Conservation (phyloP, 352 stramenopile species). For the Phytophthora uliginosa region DNA sequence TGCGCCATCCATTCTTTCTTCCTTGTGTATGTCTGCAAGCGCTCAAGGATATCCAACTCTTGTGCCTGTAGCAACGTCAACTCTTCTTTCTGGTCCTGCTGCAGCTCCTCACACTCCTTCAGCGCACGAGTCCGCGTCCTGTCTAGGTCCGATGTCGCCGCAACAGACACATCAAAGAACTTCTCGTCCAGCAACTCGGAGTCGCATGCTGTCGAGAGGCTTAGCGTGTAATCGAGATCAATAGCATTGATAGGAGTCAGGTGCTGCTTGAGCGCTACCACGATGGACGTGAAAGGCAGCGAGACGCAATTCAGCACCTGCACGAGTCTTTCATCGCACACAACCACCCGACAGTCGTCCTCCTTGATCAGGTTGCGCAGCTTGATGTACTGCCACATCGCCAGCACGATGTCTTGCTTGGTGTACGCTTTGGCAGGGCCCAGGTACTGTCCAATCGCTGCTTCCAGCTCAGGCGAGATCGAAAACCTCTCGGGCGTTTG, state of each 20-base stretch:
- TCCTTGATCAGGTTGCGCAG: constrained; percentile 79
- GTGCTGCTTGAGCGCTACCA: constrained; percentile 76
- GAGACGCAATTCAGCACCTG: constrained; percentile 76
- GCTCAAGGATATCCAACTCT: constrained; percentile 61
- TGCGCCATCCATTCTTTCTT: constrained; percentile 82
- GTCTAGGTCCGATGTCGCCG: constrained; percentile 60
- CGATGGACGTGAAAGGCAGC: constrained; percentile 75
- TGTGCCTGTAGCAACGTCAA: constrained; percentile 66
- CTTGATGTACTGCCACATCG: constrained; percentile 86
- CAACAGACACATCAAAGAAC: constrained; percentile 72
- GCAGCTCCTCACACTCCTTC: constrained; percentile 68
- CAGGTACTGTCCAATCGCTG: constrained; percentile 53
- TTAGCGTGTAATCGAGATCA: constrained; percentile 73
- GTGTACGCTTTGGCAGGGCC: constrained; percentile 57
- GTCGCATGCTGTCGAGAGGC: constrained; percentile 39
- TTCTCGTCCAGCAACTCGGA: constrained; percentile 56
- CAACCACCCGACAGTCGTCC: constrained; percentile 81
- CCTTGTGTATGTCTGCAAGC: constrained; percentile 52
- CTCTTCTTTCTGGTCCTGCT: constrained; percentile 77
- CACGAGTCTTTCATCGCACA: constrained; percentile 63
- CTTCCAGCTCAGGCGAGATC: constrained; percentile 57
- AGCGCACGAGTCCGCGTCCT: constrained; percentile 45
- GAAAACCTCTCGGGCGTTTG: constrained; percentile 69
- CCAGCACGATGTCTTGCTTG: constrained; percentile 82
- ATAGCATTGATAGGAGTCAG: constrained; percentile 62